phyloP scores from a whole-genome alignment of 2,329 filamentous ascomycete species.

The Diplodia intermedia region DNA sequence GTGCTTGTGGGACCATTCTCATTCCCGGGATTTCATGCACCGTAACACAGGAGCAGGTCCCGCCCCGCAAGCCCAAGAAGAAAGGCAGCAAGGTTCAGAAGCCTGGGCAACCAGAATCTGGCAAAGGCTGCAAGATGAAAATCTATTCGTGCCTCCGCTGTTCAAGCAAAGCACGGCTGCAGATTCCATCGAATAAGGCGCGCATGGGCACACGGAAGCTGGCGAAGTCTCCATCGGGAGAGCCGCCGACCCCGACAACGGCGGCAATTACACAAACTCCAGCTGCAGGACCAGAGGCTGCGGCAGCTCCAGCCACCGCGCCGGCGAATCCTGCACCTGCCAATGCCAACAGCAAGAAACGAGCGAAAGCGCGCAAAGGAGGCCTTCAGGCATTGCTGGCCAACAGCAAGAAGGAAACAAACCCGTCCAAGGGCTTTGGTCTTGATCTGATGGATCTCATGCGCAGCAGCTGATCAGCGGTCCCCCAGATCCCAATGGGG shows the following conservation, averaged over 20 bases:
- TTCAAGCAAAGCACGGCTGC: slow-evolving; percentile 40
- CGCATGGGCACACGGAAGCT: slow-evolving; percentile 37
- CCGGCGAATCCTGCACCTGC: slow-evolving; percentile 32
- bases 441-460: slow-evolving; percentile 63
- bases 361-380: slow-evolving; percentile 62
- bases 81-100: slow-evolving; percentile 1
- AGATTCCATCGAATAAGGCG: slow-evolving; percentile 38
- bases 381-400: slow-evolving; percentile 62
- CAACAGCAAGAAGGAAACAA: slow-evolving; percentile 46
- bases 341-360: slow-evolving; percentile 60
- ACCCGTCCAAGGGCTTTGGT: slow-evolving; percentile 46
- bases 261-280: not conserved
- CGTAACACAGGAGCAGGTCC: slow-evolving; percentile 34
- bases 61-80: not conserved
- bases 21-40: slow-evolving; percentile 48
- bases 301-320: not conserved
- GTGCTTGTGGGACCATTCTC: slow-evolving; percentile 48
- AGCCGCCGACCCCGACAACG: not conserved
- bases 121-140: slow-evolving; percentile 34
- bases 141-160: slow-evolving; percentile 44
- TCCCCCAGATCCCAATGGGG: slow-evolving; percentile 4
- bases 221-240: slow-evolving; percentile 29
- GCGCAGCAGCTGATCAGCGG: slow-evolving; percentile 44
- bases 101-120: not conserved
- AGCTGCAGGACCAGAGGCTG: not conserved